phyloP scores from a whole-genome alignment of 192 early-diverging fungal species.

The Rhizoclosmatium sp. region DNA sequence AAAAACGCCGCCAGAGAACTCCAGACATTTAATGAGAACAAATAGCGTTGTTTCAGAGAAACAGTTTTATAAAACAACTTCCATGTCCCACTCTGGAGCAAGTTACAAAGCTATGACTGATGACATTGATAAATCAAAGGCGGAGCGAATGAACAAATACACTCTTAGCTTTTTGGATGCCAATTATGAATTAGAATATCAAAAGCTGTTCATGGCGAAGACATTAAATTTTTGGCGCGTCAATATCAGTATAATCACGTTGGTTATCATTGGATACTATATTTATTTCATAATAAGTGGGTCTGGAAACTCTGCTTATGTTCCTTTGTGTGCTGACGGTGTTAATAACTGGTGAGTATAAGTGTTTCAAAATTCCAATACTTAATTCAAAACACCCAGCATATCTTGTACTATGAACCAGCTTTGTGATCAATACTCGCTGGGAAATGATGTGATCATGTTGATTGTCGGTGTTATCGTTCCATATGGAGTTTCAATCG shows the following conservation, averaged over 20 bases:
- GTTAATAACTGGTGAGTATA: not conserved
- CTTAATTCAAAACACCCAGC: conserved; percentile 27
- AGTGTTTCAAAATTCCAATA: not conserved
- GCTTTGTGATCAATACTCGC: conserved; percentile 46
- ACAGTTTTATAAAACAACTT: conserved; percentile 29
- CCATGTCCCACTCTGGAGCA: conserved; percentile 2
- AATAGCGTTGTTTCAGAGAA: conserved; percentile 6
- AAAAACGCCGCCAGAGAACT: conserved; percentile 18
- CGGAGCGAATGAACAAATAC: not conserved
- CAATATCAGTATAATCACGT: conserved; percentile 16
- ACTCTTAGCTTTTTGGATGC: conserved; percentile 20
- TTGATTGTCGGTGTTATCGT: conserved; percentile 43
- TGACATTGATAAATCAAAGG: conserved; percentile 2
- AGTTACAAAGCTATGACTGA: conserved; percentile 23
- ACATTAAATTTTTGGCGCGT: not conserved
- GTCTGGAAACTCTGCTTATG: not conserved
- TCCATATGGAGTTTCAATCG: conserved; percentile 37
- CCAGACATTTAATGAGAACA: conserved; percentile 13
- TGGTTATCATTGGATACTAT: not conserved
- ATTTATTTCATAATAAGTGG: conserved; percentile 22
- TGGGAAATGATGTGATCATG: conserved; percentile 43
- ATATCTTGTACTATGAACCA: conserved; percentile 42
- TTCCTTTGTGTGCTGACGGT: not conserved
- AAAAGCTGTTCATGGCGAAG: conserved; percentile 1
- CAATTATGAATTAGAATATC: not conserved